Conservation (phyloP, 177 flowering plant species). For the Telopea speciosissima region DNA sequence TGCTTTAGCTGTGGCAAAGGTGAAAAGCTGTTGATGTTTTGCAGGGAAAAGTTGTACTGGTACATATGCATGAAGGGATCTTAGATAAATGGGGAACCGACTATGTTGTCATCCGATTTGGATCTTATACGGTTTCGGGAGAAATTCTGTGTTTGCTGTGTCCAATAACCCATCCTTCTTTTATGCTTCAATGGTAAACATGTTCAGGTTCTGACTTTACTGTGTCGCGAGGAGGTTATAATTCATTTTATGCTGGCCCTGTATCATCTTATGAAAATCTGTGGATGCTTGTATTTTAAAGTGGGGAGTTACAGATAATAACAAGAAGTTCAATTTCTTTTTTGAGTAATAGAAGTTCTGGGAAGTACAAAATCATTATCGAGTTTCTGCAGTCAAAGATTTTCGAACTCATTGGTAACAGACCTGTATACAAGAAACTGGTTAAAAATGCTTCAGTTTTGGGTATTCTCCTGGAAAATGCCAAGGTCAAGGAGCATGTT, state of each 20-base stretch:
- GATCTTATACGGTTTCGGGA: background rate
- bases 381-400: background rate
- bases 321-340: background rate
- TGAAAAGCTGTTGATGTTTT: background rate
- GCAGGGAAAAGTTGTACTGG: background rate
- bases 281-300: background rate
- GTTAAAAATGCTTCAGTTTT: background rate
- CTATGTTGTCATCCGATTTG: background rate
- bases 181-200: background rate
- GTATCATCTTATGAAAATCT: background rate
- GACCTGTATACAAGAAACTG: background rate
- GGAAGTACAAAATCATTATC: background rate
- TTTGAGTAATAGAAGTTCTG: background rate
- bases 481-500: no score
- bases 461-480: background rate
- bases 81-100: background rate
- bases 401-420: background rate
- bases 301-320: background rate
- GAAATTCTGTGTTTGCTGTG: background rate
- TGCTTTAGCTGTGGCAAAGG: background rate
- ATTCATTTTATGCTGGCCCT: background rate
- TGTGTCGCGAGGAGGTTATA: background rate
- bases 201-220: background rate
- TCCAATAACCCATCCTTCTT: background rate
- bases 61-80: background rate